Percentiles rank a stretch among this genome's conserved stretches.
phyloP scores from a whole-genome alignment of 768 basidiomycete genomes.

The Rhizopogon salebrosus region DNA sequence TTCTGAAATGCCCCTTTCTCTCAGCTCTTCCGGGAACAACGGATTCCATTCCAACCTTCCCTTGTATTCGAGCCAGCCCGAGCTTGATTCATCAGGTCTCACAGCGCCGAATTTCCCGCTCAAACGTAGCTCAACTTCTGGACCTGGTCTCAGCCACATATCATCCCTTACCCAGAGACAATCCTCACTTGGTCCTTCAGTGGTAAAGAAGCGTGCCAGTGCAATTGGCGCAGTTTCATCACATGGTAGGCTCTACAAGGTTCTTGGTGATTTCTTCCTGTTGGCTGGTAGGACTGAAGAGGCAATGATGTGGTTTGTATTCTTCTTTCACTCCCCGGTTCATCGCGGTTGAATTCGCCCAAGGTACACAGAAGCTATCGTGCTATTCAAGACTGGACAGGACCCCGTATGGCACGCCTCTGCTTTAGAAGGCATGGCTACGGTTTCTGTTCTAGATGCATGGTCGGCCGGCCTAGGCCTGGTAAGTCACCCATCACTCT shows the following conservation, averaged over 20 bases:
- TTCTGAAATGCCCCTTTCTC: constrained; percentile 54
- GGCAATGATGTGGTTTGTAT: constrained; percentile 67
- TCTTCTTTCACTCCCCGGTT: constrained; percentile 1
- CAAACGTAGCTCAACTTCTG: constrained; percentile 53
- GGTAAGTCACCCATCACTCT: constrained; percentile 39
- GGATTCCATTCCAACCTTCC: constrained; percentile 43
- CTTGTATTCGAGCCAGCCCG: constrained; percentile 52
- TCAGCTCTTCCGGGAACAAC: constrained; percentile 42
- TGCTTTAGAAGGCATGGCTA: constrained; percentile 80
- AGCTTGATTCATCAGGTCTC: constrained; percentile 30
- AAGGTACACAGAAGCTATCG: constrained; percentile 85
- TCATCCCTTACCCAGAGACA: constrained; percentile 38
- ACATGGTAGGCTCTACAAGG: constrained; percentile 82
- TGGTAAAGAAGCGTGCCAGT: constrained; percentile 55
- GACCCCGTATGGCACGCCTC: constrained; percentile 90
- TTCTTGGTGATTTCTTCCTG: constrained; percentile 84
- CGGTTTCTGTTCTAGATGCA: constrained; percentile 72
- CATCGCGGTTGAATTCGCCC: constrained; percentile 11
- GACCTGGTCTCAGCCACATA: constrained; percentile 23
- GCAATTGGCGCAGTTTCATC: constrained; percentile 66
- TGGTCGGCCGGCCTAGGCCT: constrained; percentile 75
- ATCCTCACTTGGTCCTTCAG: constrained; percentile 40
- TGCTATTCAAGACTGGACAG: constrained; percentile 64
- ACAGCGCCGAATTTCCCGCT: constrained; percentile 27
- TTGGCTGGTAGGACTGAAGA: constrained; percentile 84